A percentile compares a stretch with the other conserved stretches of the same genome.
These are phyloP conservation scores for Podila epigama DNA, from an alignment of 192 early-diverging fungal species.

Conservation along the genomic window DNA sequence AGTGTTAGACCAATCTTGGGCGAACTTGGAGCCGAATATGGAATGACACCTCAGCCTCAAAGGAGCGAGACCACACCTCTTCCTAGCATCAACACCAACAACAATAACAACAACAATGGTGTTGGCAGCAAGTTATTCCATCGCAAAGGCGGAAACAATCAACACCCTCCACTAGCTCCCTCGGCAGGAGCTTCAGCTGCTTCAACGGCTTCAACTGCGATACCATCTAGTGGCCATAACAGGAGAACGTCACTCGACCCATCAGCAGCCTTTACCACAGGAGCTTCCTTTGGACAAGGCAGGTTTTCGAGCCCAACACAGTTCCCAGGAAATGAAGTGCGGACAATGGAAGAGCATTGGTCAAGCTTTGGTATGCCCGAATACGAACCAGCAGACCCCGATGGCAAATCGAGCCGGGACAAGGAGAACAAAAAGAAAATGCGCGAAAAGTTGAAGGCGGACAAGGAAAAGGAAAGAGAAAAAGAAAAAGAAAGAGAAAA, in stretches of 20 bases:
- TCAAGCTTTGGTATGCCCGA: conserved; percentile 32
- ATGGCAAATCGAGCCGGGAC: conserved; percentile 13
- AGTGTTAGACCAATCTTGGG: not conserved
- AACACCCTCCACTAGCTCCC: no score
- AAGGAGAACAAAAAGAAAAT: conserved; percentile 21
- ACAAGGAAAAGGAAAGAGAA: conserved; percentile 1
- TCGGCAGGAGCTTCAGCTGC: not conserved
- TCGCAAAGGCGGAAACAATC: not conserved
- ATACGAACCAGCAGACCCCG: conserved; percentile 12
- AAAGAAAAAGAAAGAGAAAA: not conserved
- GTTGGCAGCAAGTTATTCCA: not conserved
- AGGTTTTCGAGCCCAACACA: not conserved
- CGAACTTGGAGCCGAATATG: not conserved
- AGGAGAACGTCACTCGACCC: conserved; percentile 24
- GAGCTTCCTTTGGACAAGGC: not conserved
- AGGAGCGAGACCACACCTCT: not conserved
- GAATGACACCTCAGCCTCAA: no score
- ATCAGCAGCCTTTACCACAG: conserved; percentile 9
- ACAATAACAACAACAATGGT: not conserved
- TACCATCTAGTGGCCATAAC: no score
- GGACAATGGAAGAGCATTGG: conserved; percentile 29
- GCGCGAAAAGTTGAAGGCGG: no score
- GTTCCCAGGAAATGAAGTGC: conserved; percentile 3
- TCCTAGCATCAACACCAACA: not conserved
- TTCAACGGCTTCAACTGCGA: no score